Evolutionary conservation across 306 rosid species (phyloP).

Genomic region (Quercus dentata): DNA sequence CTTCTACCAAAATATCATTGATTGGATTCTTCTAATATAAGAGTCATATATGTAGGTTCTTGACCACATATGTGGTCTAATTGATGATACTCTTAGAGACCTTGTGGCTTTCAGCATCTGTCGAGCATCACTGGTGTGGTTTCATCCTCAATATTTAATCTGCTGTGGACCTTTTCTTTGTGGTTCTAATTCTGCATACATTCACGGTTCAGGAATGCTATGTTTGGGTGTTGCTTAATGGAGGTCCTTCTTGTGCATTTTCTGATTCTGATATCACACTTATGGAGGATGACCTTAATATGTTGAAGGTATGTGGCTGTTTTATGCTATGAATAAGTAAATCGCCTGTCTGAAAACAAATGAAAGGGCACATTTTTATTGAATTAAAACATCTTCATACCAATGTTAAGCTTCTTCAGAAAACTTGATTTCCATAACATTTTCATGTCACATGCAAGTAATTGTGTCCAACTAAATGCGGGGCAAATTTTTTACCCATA

Average conservation of each 20-base stretch:
- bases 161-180: neutral
- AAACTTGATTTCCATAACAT: neutral
- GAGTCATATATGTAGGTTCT: slow-evolving; percentile 35
- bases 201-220: slow-evolving; percentile 47
- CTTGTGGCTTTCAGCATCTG: slow-evolving; percentile 45
- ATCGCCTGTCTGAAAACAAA: neutral
- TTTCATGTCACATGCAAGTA: neutral
- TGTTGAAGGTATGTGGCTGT: slow-evolving; percentile 40
- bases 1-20: slow-evolving; percentile 2
- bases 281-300: slow-evolving; percentile 41
- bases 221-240: slow-evolving; percentile 53
- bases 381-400: too few relatives aligned
- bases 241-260: slow-evolving; percentile 63
- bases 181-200: neutral
- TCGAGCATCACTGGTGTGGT: slow-evolving; percentile 48
- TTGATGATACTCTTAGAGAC: slow-evolving; percentile 48
- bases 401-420: too few relatives aligned
- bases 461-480: neutral
- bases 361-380: neutral
- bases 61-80: slow-evolving; percentile 37
- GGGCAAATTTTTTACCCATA: neutral
- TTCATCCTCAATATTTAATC: slow-evolving; percentile 5
- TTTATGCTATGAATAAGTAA: neutral
- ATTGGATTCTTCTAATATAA: neutral
- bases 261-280: slow-evolving; percentile 38